These are phyloP conservation scores for Monosporozyma unispora DNA, from an alignment of 805 yeast genomes.

Conservation along the genomic window DNA sequence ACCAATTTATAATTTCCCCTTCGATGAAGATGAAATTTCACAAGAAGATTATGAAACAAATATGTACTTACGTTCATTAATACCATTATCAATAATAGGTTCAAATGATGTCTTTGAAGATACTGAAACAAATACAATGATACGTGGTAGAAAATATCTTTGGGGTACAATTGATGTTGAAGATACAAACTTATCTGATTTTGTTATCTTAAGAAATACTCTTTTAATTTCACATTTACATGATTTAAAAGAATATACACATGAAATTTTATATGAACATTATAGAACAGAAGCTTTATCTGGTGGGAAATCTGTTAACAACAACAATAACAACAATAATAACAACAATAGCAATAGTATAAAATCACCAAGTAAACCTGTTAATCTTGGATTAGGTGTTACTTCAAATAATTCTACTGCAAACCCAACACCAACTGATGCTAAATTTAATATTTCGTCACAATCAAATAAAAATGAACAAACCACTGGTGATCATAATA, in stretches of 20 bases:
- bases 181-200: slow-evolving; percentile 70
- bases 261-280: slow-evolving; percentile 76
- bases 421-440: neutral
- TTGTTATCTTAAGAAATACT: slow-evolving; percentile 69
- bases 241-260: slow-evolving; percentile 83
- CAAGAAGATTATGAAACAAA: slow-evolving; percentile 60
- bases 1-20: slow-evolving; percentile 69
- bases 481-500: slow-evolving; percentile 24
- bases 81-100: slow-evolving; percentile 64
- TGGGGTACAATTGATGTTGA: slow-evolving; percentile 55
- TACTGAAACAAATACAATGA: slow-evolving; percentile 32
- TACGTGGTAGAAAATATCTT: slow-evolving; percentile 48
- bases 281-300: slow-evolving; percentile 83
- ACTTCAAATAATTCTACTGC: neutral
- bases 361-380: neutral
- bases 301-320: slow-evolving; percentile 32
- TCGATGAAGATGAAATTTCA: slow-evolving; percentile 43
- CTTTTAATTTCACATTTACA: slow-evolving; percentile 75
- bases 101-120: slow-evolving; percentile 50
- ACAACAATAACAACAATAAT: slow-evolving; percentile 11
- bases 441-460: neutral
- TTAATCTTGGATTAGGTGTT: neutral
- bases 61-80: slow-evolving; percentile 50
- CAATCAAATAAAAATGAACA: neutral
- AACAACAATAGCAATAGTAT: neutral